Base-by-base conservation (phyloP, 768 basidiomycete species). In the Lyophyllum shimeji region DNA sequence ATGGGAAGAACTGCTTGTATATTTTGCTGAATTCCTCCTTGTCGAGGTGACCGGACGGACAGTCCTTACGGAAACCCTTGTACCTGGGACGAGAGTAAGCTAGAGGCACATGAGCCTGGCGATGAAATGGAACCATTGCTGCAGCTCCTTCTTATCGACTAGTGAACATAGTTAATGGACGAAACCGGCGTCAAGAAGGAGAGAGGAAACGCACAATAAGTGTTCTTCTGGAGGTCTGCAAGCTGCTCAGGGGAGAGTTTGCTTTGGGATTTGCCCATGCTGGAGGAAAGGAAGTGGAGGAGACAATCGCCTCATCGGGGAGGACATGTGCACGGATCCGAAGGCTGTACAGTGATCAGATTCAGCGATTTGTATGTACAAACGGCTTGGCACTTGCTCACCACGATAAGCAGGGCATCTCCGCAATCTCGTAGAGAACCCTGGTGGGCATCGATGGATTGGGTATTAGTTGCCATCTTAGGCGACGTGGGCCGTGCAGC, bases 1-100 rank as follows among this genome's bases (percentile, higher is more conserved):
- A 99, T 23, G 97, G 97, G 81, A 99, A 99, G 89, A 99, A 99
- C 72, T 98, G 97, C 70, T 95, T 94, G 83, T 98, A 99, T 80
- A 99, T 99, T 72, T 89, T 87, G 66, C 89, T 82, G 76, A 99
- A 99, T 71, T 95, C 95, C 53, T 84, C 78, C 80, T 93, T 97
- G 82, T 98, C 91, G 66, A 99, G 85, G 62, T 95, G 91, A 40
- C 97, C 97, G 3, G 93, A 90, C 1, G 97, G 97, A 70, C 97
- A 99, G 74, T 99, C 97, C 74, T 95, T 97, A 68, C 96, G 85
- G 78, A 98, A 99, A 45, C 97, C 97, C 74, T 98, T 98, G 83
- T 98, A 96, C 95, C 93, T 96, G 72, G 31, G 21, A 52, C 50
- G 57, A 59, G 55, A 55, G 20, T 57, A 60, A 29, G 57, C 18